Evolutionary conservation across 2,329 filamentous ascomycete genomes (phyloP).

Genomic region (Penicillium paneum): DNA sequence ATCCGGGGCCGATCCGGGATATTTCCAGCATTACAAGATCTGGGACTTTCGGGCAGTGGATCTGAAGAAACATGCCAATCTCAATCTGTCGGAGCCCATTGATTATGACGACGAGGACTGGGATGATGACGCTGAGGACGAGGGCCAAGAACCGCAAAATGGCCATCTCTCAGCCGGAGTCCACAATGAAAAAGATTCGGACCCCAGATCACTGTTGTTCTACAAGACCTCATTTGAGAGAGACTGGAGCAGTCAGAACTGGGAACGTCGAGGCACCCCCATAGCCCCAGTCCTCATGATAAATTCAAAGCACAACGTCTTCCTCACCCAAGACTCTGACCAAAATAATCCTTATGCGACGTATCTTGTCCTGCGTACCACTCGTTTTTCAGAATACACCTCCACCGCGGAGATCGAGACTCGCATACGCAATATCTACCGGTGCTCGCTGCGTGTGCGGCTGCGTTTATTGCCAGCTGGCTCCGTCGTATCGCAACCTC

Average conservation of each 20-base stretch:
- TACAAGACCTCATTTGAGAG: constrained; percentile 32
- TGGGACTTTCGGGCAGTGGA: constrained; percentile 50
- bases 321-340: constrained; percentile 35
- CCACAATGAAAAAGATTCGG: constrained; percentile 4
- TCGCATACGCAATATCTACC: constrained; percentile 43
- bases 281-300: constrained; percentile 43
- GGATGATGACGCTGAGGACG: constrained; percentile 7
- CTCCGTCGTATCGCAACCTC: constrained; percentile 12
- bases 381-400: constrained; percentile 43
- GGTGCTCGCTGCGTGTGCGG: constrained; percentile 49
- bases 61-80: constrained; percentile 27
- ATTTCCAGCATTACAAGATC: constrained; percentile 52
- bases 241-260: constrained; percentile 46
- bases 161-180: background rate
- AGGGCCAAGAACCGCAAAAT: constrained; percentile 7
- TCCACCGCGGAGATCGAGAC: constrained; percentile 51
- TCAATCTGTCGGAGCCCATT: constrained; percentile 11
- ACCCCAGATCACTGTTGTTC: constrained; percentile 28
- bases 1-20: constrained; percentile 41
- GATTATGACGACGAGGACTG: constrained; percentile 17
- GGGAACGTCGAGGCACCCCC: constrained; percentile 41
- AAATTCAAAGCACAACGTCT: constrained; percentile 49
- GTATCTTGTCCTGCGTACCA: constrained; percentile 49
- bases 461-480: constrained; percentile 41
- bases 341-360: constrained; percentile 28